Evolutionary conservation across 192 early-diverging fungal species (phyloP).

Genomic region (Coemansia sp.): DNA sequence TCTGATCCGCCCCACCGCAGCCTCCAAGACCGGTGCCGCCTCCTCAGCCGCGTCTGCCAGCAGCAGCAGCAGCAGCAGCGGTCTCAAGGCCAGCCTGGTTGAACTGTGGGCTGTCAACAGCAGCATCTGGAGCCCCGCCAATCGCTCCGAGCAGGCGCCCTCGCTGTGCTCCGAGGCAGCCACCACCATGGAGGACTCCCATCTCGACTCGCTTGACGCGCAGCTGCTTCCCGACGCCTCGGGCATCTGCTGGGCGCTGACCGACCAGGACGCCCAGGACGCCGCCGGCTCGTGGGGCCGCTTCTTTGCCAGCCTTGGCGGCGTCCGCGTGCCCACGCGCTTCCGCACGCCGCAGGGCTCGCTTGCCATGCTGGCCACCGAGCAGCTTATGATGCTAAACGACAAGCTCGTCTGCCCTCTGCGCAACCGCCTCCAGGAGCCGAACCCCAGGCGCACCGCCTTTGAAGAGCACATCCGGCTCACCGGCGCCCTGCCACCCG

Average conservation of each 20-base stretch:
- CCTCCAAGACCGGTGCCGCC: not conserved
- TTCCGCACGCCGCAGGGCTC: constrained; percentile 40
- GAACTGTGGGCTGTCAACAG: constrained; percentile 23
- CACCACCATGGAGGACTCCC: too few relatives aligned
- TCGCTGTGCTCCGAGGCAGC: too few relatives aligned
- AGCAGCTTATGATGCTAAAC: constrained; percentile 50
- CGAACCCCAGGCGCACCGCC: constrained; percentile 34
- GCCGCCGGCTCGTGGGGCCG: constrained; percentile 14
- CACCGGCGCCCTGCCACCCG: constrained; percentile 24
- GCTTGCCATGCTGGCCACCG: constrained; percentile 44
- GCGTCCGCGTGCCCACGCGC: constrained; percentile 34
- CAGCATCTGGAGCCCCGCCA: constrained; percentile 20
- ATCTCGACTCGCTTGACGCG: too few relatives aligned
- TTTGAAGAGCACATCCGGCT: constrained; percentile 44
- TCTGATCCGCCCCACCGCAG: not conserved
- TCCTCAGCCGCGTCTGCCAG: not conserved
- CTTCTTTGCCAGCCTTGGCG: constrained; percentile 41
- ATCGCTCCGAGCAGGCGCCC: too few relatives aligned
- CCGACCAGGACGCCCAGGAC: constrained; percentile 6
- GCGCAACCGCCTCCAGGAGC: constrained; percentile 44
- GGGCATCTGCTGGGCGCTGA: constrained; percentile 48
- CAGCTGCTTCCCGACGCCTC: constrained; percentile 16
- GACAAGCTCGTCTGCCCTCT: constrained; percentile 51
- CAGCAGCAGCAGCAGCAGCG: too few relatives aligned
- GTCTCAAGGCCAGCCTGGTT: constrained; percentile 10